These are phyloP conservation scores for Volvox africanus DNA, from an alignment of 139 green algal species.

Conservation along the genomic window DNA sequence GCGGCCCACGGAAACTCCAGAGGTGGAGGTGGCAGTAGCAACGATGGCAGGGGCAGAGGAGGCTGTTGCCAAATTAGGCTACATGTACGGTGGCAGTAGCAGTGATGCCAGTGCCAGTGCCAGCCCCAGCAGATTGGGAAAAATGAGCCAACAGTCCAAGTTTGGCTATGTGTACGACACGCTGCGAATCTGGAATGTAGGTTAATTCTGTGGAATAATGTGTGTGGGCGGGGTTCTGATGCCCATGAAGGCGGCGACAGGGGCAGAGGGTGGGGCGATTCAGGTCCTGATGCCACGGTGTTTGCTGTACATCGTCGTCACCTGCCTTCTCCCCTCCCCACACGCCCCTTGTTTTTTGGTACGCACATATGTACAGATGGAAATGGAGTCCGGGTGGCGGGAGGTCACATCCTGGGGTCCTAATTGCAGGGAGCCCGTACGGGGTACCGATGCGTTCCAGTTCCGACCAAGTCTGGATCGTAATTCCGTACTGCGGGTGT, in stretches of 20 bases:
- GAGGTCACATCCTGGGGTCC: constrained; percentile 38
- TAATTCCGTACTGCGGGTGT: constrained; percentile 17
- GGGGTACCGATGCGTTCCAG: constrained; percentile 54
- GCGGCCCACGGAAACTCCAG: background rate
- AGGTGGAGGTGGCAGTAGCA: no score
- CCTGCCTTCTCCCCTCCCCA: background rate
- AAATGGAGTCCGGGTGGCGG: constrained; percentile 9
- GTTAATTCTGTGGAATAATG: background rate
- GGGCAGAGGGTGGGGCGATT: no score
- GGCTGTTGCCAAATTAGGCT: background rate
- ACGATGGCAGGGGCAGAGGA: background rate
- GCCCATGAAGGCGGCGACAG: no score
- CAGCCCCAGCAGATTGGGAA: background rate
- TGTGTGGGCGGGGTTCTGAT: no score
- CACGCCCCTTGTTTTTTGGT: background rate
- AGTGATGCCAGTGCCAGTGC: background rate
- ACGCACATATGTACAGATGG: constrained; percentile 10
- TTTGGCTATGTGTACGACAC: no score
- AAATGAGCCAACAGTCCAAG: background rate
- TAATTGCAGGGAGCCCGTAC: constrained; percentile 45
- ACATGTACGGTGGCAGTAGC: background rate
- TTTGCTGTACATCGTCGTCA: no score
- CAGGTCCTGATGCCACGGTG: no score
- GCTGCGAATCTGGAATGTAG: constrained; percentile 10
- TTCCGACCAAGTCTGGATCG: constrained; percentile 42